Conservation (phyloP, 106 monocot genomes). For the Allium cepa region DNA sequence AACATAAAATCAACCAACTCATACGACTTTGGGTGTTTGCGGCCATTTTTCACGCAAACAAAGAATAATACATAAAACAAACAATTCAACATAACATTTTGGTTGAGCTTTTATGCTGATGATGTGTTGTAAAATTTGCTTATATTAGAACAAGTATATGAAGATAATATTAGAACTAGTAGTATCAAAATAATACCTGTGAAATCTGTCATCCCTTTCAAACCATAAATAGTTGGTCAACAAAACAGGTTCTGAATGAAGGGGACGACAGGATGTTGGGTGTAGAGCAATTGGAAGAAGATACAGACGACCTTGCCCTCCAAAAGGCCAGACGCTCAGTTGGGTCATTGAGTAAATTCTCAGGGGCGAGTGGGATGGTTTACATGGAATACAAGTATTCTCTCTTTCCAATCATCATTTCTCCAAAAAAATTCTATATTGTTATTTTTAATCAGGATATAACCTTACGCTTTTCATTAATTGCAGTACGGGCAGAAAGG, state of each 20-base stretch:
- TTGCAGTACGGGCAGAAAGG: constrained; percentile 52
- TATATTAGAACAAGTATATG: too few relatives aligned
- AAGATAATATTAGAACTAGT: too few relatives aligned
- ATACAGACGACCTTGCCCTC: constrained; percentile 79
- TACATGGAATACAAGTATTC: constrained; percentile 94
- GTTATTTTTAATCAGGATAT: not conserved
- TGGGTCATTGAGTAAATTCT: constrained; percentile 84
- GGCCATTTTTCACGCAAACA: too few relatives aligned
- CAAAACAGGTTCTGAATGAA: constrained; percentile 62
- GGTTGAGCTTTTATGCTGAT: too few relatives aligned
- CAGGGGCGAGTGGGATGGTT: constrained; percentile 83
- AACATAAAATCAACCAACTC: too few relatives aligned
- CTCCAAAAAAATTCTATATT: not conserved
- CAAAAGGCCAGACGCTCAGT: constrained; percentile 58
- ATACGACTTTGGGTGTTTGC: too few relatives aligned
- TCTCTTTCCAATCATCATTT: not conserved
- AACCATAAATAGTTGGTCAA: not conserved
- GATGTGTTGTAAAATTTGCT: too few relatives aligned
- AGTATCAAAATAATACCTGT: too few relatives aligned
- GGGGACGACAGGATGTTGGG: constrained; percentile 74
- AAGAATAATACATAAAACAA: too few relatives aligned
- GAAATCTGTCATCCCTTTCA: not conserved
- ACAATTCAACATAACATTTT: too few relatives aligned
- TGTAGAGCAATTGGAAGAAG: constrained; percentile 87
- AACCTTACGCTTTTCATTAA: not conserved